Evolutionary conservation across 805 yeast species (phyloP), one percentile per base, ranked within the genome.

Genomic region (Saccharomycopsis babjevae): DNA sequence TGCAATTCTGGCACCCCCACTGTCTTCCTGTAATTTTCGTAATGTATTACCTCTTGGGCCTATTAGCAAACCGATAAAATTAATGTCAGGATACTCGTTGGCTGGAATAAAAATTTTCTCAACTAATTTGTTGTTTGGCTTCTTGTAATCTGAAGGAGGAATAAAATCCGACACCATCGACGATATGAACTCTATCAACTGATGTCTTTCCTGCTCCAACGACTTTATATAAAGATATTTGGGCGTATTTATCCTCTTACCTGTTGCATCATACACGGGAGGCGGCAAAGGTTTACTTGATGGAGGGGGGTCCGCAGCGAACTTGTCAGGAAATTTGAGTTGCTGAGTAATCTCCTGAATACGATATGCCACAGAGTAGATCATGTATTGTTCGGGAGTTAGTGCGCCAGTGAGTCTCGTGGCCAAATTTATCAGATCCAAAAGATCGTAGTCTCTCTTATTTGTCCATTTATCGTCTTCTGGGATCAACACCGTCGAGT

Each of bases 21-120:
- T 86, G 57, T 86, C 84, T 34, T 82, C 84, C 70, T 93, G 96
- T 72, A 96, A 74, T 67, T 83, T 82, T 63, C 88, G 82, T 67
- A 93, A 74, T 0, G 97, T 93, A 67, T 88, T 86, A 28, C 98
- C 99, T 76, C 99, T 84, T 38, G 99, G 99, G 0, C 99, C 99
- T 57, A 94, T 73, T 22, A 94, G 74, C 58, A 88, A 77, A 0
- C 99, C 99, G 59, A 94, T 88, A 70, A 93, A 93, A 73, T 94
- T 94, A 67, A 94, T 86, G 57, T 87, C 93, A 0, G 98, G 97
- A 73, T 90, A 86, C 62, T 89, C 93, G 46, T 84, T 80, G 2
- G 83, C 88, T 0, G 98, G 98, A 15, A 94, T 81, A 70, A 82
- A 92, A 57, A 89, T 79, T 73, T 92, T 94, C 67, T 92, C 97